These are phyloP conservation scores for Salix suchowensis DNA, from an alignment of 345 rosid genomes.

Conservation along the genomic window DNA sequence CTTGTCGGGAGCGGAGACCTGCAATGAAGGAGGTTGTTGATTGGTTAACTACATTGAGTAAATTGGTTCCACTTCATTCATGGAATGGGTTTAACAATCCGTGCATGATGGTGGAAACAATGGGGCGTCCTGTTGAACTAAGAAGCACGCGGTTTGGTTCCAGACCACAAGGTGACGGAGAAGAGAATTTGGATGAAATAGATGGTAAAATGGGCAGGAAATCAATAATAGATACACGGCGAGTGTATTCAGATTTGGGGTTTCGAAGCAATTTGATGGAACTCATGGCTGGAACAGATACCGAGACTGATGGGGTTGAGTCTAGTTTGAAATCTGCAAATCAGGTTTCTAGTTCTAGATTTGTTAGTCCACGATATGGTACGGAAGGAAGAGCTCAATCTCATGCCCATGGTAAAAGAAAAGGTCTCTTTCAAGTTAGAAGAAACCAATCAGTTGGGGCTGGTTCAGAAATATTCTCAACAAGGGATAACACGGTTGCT, in stretches of 20 bases:
- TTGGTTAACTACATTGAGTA: conserved; percentile 68
- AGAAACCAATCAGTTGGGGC: conserved; percentile 36
- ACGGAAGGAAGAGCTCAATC: conserved; percentile 24
- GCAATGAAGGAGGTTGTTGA: conserved; percentile 78
- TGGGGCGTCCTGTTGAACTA: conserved; percentile 66
- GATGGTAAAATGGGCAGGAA: conserved; percentile 32
- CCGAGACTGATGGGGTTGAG: conserved; percentile 17
- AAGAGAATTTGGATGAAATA: conserved; percentile 24
- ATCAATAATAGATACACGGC: conserved; percentile 36
- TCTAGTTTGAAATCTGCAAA: conserved; percentile 16
- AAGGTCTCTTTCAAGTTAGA: conserved; percentile 12
- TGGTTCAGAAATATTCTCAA: conserved; percentile 26
- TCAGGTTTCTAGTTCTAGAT: conserved; percentile 37
- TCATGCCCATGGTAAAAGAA: conserved; percentile 7
- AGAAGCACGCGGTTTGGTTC: conserved; percentile 23
- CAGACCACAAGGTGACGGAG: conserved; percentile 19
- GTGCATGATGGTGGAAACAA: conserved; percentile 91
- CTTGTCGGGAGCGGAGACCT: conserved; percentile 94
- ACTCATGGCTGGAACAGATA: conserved; percentile 51
- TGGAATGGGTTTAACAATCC: conserved; percentile 96
- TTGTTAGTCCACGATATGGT: conserved; percentile 32
- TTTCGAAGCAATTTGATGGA: conserved; percentile 71
- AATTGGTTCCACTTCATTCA: conserved; percentile 70
- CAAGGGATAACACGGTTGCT: conserved; percentile 14
- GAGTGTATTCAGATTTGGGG: conserved; percentile 73